These are phyloP conservation scores for Dendrocalamus sinicus DNA, from an alignment of 176 grass and related monocot species.

Conservation along the genomic window DNA sequence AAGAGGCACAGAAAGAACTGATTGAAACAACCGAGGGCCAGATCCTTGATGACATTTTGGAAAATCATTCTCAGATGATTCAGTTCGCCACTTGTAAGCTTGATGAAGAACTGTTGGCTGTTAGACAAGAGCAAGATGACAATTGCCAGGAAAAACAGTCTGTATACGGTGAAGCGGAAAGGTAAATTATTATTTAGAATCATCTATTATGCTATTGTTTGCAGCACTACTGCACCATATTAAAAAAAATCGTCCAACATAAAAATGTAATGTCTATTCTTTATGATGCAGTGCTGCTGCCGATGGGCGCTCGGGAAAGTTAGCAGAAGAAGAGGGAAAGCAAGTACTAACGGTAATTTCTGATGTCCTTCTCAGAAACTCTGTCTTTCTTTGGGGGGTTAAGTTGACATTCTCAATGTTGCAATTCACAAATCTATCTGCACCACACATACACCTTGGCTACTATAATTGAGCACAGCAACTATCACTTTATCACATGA, in stretches of 20 bases:
- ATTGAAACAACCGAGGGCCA: conserved; percentile 3
- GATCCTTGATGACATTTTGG: background rate
- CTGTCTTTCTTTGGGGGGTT: background rate
- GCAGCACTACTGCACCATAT: background rate
- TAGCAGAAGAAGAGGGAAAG: conserved; percentile 36
- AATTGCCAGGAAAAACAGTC: conserved; percentile 28
- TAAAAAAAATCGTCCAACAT: background rate
- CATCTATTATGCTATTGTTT: background rate
- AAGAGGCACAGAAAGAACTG: conserved; percentile 16
- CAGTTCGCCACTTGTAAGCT: conserved; percentile 23
- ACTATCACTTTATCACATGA: conserved; percentile 8
- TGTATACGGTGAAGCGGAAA: conserved; percentile 38
- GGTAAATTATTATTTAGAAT: conserved; percentile 25
- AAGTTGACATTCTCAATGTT: background rate
- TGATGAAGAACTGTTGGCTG: conserved; percentile 25
- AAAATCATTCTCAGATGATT: conserved; percentile 14
- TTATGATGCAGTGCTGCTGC: conserved; percentile 55
- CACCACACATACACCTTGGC: background rate
- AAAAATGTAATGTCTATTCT: background rate
- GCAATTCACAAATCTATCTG: background rate
- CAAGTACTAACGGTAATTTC: conserved; percentile 50
- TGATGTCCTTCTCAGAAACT: background rate
- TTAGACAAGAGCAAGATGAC: conserved; percentile 10
- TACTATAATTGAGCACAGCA: background rate
- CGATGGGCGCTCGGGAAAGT: conserved; percentile 16